Evolutionary conservation across 192 early-diverging fungal species (phyloP), one percentile per base, ranked within the genome.

Genomic region (Coemansia sp.): DNA sequence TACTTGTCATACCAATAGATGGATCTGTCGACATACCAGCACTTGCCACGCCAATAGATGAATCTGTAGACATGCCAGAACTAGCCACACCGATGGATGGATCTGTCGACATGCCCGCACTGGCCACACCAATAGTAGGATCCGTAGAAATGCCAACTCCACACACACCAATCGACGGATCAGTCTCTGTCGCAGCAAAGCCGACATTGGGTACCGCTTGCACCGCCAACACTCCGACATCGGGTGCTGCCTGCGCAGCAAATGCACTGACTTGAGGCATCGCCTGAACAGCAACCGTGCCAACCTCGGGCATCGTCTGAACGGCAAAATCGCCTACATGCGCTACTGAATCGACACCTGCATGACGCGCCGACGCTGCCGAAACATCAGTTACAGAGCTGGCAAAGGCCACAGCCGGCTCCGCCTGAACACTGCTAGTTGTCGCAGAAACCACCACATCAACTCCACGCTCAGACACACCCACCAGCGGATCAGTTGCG

Each of bases 401-500:
- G 12, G 43, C 27, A 17, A 15, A 19, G 7, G 19, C 48, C 48
- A 49, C 48, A 19, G n/a, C n/a, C 5, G 48, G 48, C 48, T 49
- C 45, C 0, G 61, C 57, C 49, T 70, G 67, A 4, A 29, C 47
- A 12, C 48, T 58, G 7, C 25, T 19, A 2, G 59, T 23, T 0
- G 41, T 24, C 1, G 27, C 32, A 12, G 25, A 21, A 1, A 62
- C 45, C 4, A 11, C 57, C 0, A 62, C 45, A 32, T 52, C 66
- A n/a, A 67, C 61, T 19, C 64, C 69, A 15, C 51, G 35, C 47
- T 62, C 52, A 17, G 53, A 15, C 9, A 50, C 47, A 4, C 74
- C 69, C 41, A 67, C 37, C 7, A 39, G 23, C 14, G 57, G 69
- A 67, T 76, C 69, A 0, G 73, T 76, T 8, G 60, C 22, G 9